Evolutionary conservation across 2,329 filamentous ascomycete genomes (phyloP), one percentile per base, ranked within the genome.

Genomic region (Pseudogymnoascus sp.): DNA sequence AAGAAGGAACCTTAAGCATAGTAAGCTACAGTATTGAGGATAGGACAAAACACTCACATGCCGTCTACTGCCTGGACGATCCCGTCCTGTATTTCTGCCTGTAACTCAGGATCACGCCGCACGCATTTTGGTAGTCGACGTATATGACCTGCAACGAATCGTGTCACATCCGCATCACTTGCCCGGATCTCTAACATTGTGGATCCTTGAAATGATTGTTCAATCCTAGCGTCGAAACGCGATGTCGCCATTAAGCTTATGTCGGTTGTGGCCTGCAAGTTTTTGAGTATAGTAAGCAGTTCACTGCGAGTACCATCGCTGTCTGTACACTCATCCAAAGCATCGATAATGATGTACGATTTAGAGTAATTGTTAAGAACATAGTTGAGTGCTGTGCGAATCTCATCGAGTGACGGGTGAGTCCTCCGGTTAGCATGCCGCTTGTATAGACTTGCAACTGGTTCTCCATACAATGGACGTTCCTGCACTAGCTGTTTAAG

Each of bases 131-230:
- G 23, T 0, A 49, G 5, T 49, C 22, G 42, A 28, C 14, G 2
- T 2, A 38, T 0, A 8, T 11, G 55, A 4, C 42, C 23, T 1
- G 7, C 4, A 36, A 59, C 35, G 22, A 7, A 59, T 59, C 14
- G 11, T 23, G 6, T 38, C 2, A 59, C 55, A 59, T 59, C 55
- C 22, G 16, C 16, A 2, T 59, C 55, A 22, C 2, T 59, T 0
- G 55, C 55, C 14, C 3, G 30, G 1, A 59, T 59, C 22, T 59
- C 9, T 1, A 59, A 38, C 16, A 4, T 4, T 35, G 9, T 22
- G 11, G 4, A 4, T 14, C n/a, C 55, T 22, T 81, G 6, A 69
- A 71, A 4, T 86, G 85, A 70, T 86, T 86, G 67, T 78, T 83
- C 16, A 81, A 84, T 60, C 78, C 83, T 16, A 83, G 84, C 62